Conservation (phyloP, 1,284 basidiomycete genomes). For the Irpex sp. region DNA sequence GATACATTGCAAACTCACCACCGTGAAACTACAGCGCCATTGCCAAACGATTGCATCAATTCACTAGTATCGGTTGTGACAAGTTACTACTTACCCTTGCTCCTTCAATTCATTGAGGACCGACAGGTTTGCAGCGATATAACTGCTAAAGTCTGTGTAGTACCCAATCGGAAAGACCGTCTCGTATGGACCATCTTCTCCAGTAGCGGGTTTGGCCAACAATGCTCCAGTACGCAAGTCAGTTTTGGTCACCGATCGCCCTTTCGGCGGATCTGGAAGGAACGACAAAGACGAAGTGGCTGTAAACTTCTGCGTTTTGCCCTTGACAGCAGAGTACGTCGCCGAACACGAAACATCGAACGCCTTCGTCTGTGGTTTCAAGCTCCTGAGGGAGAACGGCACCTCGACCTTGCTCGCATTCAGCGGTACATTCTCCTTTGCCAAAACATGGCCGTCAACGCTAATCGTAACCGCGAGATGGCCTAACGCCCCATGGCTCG, state of each 20-base stretch:
- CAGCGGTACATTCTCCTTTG: slow-evolving; percentile 43
- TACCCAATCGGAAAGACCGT: slow-evolving; percentile 71
- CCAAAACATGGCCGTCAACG: slow-evolving; percentile 37
- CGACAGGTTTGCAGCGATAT: slow-evolving; percentile 53
- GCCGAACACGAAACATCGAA: slow-evolving; percentile 55
- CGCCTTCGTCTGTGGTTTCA: slow-evolving; percentile 41
- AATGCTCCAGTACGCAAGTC: slow-evolving; percentile 67
- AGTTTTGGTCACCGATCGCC: slow-evolving; percentile 60
- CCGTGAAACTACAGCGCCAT: slow-evolving; percentile 20
- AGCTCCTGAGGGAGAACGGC: slow-evolving; percentile 42
- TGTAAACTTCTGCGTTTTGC: slow-evolving; percentile 42
- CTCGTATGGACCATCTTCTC: slow-evolving; percentile 46
- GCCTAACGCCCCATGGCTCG: slow-evolving; percentile 21
- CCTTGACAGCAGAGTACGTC: slow-evolving; percentile 13
- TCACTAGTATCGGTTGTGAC: neutral
- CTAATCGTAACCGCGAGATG: slow-evolving; percentile 38
- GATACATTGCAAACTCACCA: slow-evolving; percentile 16
- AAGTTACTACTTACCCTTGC: slow-evolving; percentile 48
- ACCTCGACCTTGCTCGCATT: slow-evolving; percentile 50
- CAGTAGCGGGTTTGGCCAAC: slow-evolving; percentile 51
- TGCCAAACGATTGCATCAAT: neutral
- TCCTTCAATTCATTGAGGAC: slow-evolving; percentile 53
- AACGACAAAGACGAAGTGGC: slow-evolving; percentile 45
- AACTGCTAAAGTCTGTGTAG: slow-evolving; percentile 63
- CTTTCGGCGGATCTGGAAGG: slow-evolving; percentile 48